phyloP scores from a whole-genome alignment of 805 yeast genomes.

The Saccharomyces jurei region DNA sequence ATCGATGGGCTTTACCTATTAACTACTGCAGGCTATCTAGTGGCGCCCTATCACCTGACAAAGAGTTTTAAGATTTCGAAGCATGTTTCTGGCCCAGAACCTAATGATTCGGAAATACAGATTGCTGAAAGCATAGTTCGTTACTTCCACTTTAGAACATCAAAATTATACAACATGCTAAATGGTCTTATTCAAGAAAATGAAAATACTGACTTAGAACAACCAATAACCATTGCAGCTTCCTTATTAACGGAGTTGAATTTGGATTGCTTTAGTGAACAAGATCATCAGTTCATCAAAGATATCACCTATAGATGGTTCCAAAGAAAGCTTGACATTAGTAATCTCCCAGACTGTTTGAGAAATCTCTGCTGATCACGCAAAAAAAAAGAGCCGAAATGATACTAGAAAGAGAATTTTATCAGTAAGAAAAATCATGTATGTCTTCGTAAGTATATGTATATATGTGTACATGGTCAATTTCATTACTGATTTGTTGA shows the following conservation, averaged over 20 bases:
- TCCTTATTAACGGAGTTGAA: conserved; percentile 16
- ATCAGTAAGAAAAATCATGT: background rate
- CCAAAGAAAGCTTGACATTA: conserved; percentile 8
- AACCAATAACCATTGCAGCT: conserved; percentile 12
- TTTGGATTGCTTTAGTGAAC: conserved; percentile 29
- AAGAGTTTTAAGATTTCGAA: background rate
- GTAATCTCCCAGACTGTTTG: background rate
- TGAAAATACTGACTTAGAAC: conserved; percentile 8
- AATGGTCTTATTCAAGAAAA: conserved; percentile 10
- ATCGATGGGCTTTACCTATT: conserved; percentile 26
- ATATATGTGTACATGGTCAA: background rate
- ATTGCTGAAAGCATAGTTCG: conserved; percentile 7
- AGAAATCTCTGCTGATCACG: background rate
- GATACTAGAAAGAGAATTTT: background rate
- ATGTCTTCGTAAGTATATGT: background rate
- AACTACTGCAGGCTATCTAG: conserved; percentile 24
- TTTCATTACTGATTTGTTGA: background rate
- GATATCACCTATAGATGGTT: conserved; percentile 19
- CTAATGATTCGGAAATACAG: background rate
- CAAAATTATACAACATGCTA: conserved; percentile 10
- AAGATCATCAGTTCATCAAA: conserved; percentile 22
- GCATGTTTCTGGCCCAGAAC: background rate
- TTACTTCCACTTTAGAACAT: conserved; percentile 17
- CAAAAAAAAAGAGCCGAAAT: background rate
- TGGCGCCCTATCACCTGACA: conserved; percentile 20